Conservation (phyloP, 257 asterid genomes). For the Nicotiana benthamiana region DNA sequence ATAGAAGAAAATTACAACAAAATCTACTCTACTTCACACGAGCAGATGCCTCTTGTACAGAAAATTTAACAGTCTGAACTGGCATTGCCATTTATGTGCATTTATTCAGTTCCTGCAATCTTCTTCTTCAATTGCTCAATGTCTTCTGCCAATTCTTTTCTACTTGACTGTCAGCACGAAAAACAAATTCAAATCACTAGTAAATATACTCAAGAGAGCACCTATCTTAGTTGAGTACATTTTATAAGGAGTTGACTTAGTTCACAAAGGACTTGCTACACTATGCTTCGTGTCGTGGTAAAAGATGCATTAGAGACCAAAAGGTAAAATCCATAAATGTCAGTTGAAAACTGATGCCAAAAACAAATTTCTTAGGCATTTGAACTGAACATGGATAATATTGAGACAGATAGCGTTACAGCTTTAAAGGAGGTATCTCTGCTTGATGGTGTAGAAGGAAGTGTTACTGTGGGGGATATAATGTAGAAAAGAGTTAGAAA, state of each 20-base stretch:
- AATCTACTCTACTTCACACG: slow-evolving; percentile 37
- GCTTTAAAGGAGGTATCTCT: neutral
- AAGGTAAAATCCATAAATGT: neutral
- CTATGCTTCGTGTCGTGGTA: neutral
- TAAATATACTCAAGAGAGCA: neutral
- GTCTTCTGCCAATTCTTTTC: slow-evolving; percentile 80
- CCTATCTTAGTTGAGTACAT: neutral
- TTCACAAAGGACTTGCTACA: neutral
- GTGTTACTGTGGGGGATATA: neutral
- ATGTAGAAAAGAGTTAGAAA: neutral
- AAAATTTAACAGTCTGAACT: slow-evolving; percentile 10
- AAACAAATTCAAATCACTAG: neutral
- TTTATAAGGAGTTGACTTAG: neutral
- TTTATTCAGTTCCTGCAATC: slow-evolving; percentile 73
- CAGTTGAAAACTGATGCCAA: neutral
- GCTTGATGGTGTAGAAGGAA: neutral
- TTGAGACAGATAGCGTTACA: neutral
- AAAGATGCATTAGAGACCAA: neutral
- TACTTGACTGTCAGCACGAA: slow-evolving; percentile 54
- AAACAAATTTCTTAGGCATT: neutral
- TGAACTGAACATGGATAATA: neutral
- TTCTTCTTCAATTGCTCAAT: slow-evolving; percentile 80
- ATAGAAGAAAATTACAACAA: slow-evolving; percentile 22
- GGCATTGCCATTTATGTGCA: neutral
- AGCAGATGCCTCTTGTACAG: slow-evolving; percentile 33